These are phyloP conservation scores for Chytriomyces sp. DNA, from an alignment of 192 early-diverging fungal genomes.

Conservation along the genomic window DNA sequence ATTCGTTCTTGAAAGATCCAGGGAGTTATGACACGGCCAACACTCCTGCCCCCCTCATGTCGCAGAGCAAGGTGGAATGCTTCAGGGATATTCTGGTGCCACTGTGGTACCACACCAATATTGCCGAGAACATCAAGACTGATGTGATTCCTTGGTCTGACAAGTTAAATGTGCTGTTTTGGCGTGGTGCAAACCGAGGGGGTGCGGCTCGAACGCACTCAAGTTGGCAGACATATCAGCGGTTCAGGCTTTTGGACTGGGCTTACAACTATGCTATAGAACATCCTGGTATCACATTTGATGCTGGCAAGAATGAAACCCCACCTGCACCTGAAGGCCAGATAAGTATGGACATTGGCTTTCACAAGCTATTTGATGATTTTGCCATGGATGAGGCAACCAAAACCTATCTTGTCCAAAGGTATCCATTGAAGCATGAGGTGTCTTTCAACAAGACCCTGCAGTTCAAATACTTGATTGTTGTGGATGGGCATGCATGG, in stretches of 20 bases:
- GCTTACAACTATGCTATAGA: neutral
- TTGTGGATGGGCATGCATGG: conserved; percentile 3
- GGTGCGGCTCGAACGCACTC: neutral
- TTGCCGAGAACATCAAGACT: neutral
- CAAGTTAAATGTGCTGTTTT: conserved; percentile 12
- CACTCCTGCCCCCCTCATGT: neutral
- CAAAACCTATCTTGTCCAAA: neutral
- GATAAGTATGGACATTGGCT: conserved; percentile 5
- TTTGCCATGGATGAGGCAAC: neutral
- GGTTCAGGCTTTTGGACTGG: conserved; percentile 6
- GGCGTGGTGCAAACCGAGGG: neutral
- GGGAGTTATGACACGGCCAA: too few species aligned
- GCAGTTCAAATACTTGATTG: conserved; percentile 16
- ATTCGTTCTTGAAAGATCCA: too few species aligned
- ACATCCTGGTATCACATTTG: neutral
- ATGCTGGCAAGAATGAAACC: neutral
- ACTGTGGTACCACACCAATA: neutral
- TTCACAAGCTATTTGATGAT: neutral
- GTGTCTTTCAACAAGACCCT: conserved; percentile 4
- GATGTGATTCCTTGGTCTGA: conserved; percentile 3
- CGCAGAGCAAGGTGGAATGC: neutral
- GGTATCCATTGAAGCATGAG: neutral
- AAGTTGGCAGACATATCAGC: conserved; percentile 4
- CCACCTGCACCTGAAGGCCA: too few species aligned
- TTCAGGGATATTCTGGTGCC: neutral